Evolutionary conservation across 768 basidiomycete genomes (phyloP), one percentile per base, ranked within the genome.

Genomic region (Suillus ampliporus): DNA sequence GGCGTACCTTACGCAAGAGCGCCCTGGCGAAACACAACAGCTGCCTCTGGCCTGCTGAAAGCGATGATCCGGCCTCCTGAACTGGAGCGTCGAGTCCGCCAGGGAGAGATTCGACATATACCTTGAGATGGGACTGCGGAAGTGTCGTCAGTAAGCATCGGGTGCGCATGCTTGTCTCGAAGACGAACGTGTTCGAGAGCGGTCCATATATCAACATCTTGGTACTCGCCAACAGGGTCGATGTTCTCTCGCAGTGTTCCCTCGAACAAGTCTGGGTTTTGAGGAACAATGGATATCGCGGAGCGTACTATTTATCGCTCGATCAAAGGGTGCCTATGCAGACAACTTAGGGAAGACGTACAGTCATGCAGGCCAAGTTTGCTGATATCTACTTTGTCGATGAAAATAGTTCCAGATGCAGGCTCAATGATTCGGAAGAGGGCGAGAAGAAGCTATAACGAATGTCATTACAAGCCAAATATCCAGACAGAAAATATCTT

Each of bases 1-100:
- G 3, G 58, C 74, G 53, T 67, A 87, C 89, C 80, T 92, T 91
- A 60, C 90, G 82, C 61, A 97, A 76, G 44, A 96, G 73, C 1
- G 95, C 95, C 57, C 95, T 78, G 1, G 95, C 91, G 70, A 97
- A 95, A 73, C 94, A 97, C 13, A 98, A 72, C 5, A 98, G 76
- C 71, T 97, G 96, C 43, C 91, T 77, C 73, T 97, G 95, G 6
- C 96, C 96, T 31, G 90, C 79, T 10, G 90, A 92, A 54, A 97
- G 79, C 9, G 94, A 94, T 26, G 86, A 84, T 0, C 94, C 94
- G 10, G 88, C 91, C 76, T 95, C 93, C 61, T 85, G 78, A 21
- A 95, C 88, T 3, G 82, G 78, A 1, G 91, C 86, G 72, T 95
- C 93, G 8, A 94, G 80, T 21, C 86, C 85, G 61, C 85, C 88